Conservation (phyloP, 352 stramenopile genomes). For the Phytophthora citricola region DNA sequence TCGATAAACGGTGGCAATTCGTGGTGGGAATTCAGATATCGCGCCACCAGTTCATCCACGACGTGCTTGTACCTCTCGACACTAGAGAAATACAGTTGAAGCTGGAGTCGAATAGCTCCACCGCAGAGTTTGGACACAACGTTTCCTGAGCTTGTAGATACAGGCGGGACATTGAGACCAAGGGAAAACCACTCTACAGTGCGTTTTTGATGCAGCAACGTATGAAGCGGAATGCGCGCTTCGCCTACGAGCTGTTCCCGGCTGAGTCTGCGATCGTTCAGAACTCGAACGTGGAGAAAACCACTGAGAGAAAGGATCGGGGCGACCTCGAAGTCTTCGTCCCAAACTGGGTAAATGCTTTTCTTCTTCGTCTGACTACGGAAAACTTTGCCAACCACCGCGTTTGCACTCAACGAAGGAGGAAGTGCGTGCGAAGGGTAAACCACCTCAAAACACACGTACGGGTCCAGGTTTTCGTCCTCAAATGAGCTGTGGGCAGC, state of each 20-base stretch:
- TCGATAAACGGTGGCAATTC: conserved; percentile 72
- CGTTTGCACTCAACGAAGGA: conserved; percentile 8
- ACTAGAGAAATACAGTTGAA: conserved; percentile 70
- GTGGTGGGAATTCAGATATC: conserved; percentile 60
- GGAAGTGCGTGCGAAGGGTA: conserved; percentile 48
- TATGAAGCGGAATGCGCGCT: conserved; percentile 62
- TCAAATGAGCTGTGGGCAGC: conserved; percentile 63
- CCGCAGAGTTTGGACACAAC: conserved; percentile 42
- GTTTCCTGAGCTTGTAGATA: conserved; percentile 11
- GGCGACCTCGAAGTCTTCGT: conserved; percentile 76
- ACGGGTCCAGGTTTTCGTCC: conserved; percentile 80
- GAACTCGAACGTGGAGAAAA: conserved; percentile 64
- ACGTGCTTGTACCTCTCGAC: conserved; percentile 65
- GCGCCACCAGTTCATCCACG: conserved; percentile 66
- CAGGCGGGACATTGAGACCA: conserved; percentile 32
- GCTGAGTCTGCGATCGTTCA: conserved; percentile 77
- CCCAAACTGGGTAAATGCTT: conserved; percentile 80
- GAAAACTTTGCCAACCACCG: conserved; percentile 27
- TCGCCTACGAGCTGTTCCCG: conserved; percentile 76
- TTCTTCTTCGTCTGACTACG: conserved; percentile 77
- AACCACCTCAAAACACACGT: conserved; percentile 69
- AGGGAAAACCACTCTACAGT: conserved; percentile 67
- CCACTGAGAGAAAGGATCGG: conserved; percentile 72
- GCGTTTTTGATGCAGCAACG: conserved; percentile 72
- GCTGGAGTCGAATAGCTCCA: conserved; percentile 57